Percentiles rank a stretch among this genome's conserved stretches.
These are phyloP conservation scores for Schrenkiella parvula DNA, from an alignment of 345 rosid species.

Conservation along the genomic window DNA sequence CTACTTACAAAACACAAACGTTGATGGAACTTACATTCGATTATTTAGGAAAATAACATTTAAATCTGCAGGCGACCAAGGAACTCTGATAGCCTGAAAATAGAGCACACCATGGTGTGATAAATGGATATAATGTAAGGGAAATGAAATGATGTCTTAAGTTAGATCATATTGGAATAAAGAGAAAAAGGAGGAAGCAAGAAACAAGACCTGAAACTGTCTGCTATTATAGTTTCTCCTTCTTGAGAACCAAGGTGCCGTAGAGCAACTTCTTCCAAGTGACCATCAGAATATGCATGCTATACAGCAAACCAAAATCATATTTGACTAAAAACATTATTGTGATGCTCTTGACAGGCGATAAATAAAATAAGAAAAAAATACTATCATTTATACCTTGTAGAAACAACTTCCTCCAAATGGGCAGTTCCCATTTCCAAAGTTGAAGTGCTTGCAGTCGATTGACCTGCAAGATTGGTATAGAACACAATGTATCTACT, in stretches of 20 bases:
- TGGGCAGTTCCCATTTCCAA: slow-evolving; percentile 83
- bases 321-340: neutral
- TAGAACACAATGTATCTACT: neutral
- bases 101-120: slow-evolving; percentile 11
- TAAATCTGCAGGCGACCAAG: slow-evolving; percentile 47
- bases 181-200: neutral
- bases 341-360: neutral
- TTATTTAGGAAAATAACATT: neutral
- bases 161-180: neutral
- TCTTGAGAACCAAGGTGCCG: slow-evolving; percentile 74
- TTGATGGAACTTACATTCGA: slow-evolving; percentile 6
- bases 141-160: neutral
- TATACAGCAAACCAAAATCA: slow-evolving; percentile 31
- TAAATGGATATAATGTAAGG: neutral
- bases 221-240: slow-evolving; percentile 56
- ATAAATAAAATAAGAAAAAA: neutral
- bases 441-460: slow-evolving; percentile 79
- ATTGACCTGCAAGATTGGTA: slow-evolving; percentile 40
- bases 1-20: neutral
- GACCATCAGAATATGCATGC: slow-evolving; percentile 80
- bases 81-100: slow-evolving; percentile 68
- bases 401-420: slow-evolving; percentile 92
- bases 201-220: slow-evolving; percentile 37
- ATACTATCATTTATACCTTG: slow-evolving; percentile 43
- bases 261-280: slow-evolving; percentile 64